Conservation (phyloP, 768 basidiomycete genomes). For the Tylopilus plumbeoviolaceoides region DNA sequence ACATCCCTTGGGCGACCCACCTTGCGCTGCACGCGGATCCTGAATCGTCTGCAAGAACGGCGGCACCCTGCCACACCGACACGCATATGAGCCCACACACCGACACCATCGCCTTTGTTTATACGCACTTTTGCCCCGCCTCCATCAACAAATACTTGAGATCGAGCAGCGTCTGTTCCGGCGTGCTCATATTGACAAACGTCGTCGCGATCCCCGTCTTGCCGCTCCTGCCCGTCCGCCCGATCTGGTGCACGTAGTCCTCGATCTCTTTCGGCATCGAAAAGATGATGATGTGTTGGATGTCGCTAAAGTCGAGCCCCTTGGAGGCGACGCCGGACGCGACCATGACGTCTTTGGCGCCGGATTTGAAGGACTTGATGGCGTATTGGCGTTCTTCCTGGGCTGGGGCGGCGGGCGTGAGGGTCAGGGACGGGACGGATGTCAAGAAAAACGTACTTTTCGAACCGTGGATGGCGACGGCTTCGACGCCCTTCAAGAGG, state of each 20-base stretch:
- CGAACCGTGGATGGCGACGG: slow-evolving; percentile 97
- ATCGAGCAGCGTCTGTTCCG: slow-evolving; percentile 94
- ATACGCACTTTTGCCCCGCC: slow-evolving; percentile 95
- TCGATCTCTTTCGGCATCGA: slow-evolving; percentile 99
- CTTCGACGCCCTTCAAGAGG: slow-evolving; percentile 94
- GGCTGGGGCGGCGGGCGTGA: too few relatives aligned
- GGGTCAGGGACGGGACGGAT: too few relatives aligned
- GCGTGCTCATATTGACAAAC: slow-evolving; percentile 97
- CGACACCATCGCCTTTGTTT: too few relatives aligned
- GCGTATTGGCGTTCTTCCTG: slow-evolving; percentile 99
- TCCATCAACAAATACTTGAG: slow-evolving; percentile 96
- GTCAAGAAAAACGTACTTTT: slow-evolving; percentile 59
- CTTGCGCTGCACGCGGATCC: slow-evolving; percentile 80
- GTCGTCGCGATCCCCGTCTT: slow-evolving; percentile 99
- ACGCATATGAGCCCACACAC: background rate
- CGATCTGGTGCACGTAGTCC: slow-evolving; percentile 99
- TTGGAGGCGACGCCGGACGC: slow-evolving; percentile 97
- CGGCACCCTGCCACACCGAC: slow-evolving; percentile 80
- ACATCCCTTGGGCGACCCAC: slow-evolving; percentile 80
- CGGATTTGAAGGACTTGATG: slow-evolving; percentile 96
- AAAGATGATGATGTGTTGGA: slow-evolving; percentile 98
- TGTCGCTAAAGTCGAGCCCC: slow-evolving; percentile 97
- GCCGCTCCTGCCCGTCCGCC: slow-evolving; percentile 94
- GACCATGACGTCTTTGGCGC: slow-evolving; percentile 99
- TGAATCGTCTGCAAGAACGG: slow-evolving; percentile 89